A percentile compares a stretch with the other conserved stretches of the same genome.
These are phyloP conservation scores for Dioscorea zingiberensis DNA, from an alignment of 106 monocot species.

Conservation along the genomic window DNA sequence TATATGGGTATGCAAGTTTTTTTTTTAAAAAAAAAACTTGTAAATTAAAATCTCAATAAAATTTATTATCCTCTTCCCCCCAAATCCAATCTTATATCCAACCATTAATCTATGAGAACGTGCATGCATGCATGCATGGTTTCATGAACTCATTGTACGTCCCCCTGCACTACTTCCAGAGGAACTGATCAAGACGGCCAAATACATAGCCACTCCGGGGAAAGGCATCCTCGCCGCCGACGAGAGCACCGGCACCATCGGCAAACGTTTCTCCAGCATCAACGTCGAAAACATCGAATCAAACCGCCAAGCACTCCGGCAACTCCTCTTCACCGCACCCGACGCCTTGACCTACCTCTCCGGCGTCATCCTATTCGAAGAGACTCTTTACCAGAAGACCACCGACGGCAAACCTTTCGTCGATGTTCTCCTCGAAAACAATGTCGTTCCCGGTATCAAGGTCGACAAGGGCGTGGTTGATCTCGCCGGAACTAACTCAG, in stretches of 20 bases:
- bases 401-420: slow-evolving; percentile 37
- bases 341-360: slow-evolving; percentile 24
- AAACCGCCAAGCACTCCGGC: slow-evolving; percentile 42
- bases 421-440: slow-evolving; percentile 19
- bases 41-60: too few relatives aligned
- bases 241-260: slow-evolving; percentile 44
- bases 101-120: too few relatives aligned
- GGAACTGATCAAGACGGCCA: slow-evolving; percentile 38
- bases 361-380: slow-evolving; percentile 47
- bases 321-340: slow-evolving; percentile 37
- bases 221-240: slow-evolving; percentile 46
- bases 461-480: slow-evolving; percentile 43
- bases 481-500: slow-evolving; percentile 31
- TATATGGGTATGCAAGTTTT: too few relatives aligned
- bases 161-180: slow-evolving; percentile 4
- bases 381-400: slow-evolving; percentile 38
- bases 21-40: too few relatives aligned
- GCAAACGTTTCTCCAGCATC: slow-evolving; percentile 19
- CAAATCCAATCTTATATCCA: too few relatives aligned
- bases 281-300: slow-evolving; percentile 37
- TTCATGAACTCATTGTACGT: not conserved
- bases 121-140: not conserved
- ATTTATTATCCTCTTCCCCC: too few relatives aligned
- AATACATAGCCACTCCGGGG: slow-evolving; percentile 40
- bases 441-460: slow-evolving; percentile 37